Base-by-base conservation (phyloP, 805 yeast species). In the Metschnikowia lunata region DNA sequence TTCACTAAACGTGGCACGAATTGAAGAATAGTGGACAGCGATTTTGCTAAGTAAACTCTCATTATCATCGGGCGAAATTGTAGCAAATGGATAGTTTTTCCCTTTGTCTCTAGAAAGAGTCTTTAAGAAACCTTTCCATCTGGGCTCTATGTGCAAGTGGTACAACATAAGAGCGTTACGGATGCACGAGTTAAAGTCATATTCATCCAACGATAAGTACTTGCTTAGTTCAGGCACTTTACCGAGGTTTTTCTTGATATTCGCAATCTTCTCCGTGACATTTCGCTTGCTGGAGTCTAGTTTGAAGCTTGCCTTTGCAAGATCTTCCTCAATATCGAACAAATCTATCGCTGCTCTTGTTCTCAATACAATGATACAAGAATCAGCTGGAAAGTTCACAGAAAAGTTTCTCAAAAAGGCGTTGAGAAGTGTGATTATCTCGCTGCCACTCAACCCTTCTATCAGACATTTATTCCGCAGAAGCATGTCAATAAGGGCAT, bases 81-180 rank as follows among this genome's bases (percentile, higher is more conserved):
- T 28, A 9, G 38, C 40, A 28, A 53, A 51, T 2, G 55, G 57
- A 38, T 53, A 53, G 12, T 34, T 28, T 23, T 26, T 27, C 8
- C 36, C 29, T 4, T 29, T 33, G 8, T 35, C 31, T 12, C 34
- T 30, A n/a, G 43, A 23, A 10, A 53, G 37, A 32, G 40, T 29
- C 14, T 39, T 33, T 13, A 51, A 36, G 29, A 32, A 53, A 3
- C 35, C 30, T 13, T 35, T 40, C 64, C 64, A 60, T 8, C 34
- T 37, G 5, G 58, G 58, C 26, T 40, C 40, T 7, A 59, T 46
- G 30, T 58, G 61, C 2, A 39, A 34, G 27, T 57, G 39, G 40
- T 53, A 56, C 30, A 60, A 44, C 43, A 55, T 39, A 31, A 55
- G 39, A 0, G 59, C 61, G 36, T 57, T 53, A 26, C 48, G 49